Percentiles rank a stretch among this genome's conserved stretches.
phyloP scores from a whole-genome alignment of 2,329 filamentous ascomycete genomes.

The Rhinocladiella mackenziei region DNA sequence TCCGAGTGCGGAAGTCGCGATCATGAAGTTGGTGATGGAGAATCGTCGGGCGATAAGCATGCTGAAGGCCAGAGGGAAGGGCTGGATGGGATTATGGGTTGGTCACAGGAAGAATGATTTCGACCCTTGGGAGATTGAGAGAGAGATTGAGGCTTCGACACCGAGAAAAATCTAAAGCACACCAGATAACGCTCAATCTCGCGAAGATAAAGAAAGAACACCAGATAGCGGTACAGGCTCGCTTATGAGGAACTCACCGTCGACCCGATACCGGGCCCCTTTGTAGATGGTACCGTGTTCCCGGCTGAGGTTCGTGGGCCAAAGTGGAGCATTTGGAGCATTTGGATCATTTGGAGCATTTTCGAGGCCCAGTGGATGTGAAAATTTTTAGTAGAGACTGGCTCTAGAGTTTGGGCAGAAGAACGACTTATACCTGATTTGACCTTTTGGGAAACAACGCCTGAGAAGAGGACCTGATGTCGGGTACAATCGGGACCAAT shows the following conservation, averaged over 20 bases:
- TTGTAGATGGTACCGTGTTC: too few species aligned
- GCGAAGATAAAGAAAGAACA: not conserved
- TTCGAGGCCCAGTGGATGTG: too few species aligned
- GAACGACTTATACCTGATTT: too few species aligned
- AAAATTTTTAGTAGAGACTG: too few species aligned
- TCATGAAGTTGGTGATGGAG: constrained; percentile 62
- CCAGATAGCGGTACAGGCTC: not conserved
- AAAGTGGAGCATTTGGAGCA: constrained; percentile 1
- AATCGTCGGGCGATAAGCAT: constrained; percentile 51
- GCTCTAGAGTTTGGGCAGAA: too few species aligned
- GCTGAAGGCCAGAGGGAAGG: not conserved
- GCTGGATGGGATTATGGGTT: not conserved
- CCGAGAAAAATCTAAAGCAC: not conserved
- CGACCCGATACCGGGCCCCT: constrained; percentile 9
- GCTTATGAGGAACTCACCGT: constrained; percentile 5
- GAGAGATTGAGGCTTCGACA: not conserved
- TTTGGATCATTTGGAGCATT: not conserved
- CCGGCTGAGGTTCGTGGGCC: not conserved
- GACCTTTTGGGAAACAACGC: too few species aligned
- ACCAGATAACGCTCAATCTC: not conserved
- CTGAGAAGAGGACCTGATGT: too few species aligned
- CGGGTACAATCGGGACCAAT: too few species aligned
- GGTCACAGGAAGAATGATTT: not conserved
- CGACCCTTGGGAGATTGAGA: not conserved
- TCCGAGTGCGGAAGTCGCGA: constrained; percentile 60